Percentiles rank a stretch among this genome's conserved stretches.
Conservation (phyloP, 2,329 filamentous ascomycete species). For the Cyphellophora attinorum region DNA sequence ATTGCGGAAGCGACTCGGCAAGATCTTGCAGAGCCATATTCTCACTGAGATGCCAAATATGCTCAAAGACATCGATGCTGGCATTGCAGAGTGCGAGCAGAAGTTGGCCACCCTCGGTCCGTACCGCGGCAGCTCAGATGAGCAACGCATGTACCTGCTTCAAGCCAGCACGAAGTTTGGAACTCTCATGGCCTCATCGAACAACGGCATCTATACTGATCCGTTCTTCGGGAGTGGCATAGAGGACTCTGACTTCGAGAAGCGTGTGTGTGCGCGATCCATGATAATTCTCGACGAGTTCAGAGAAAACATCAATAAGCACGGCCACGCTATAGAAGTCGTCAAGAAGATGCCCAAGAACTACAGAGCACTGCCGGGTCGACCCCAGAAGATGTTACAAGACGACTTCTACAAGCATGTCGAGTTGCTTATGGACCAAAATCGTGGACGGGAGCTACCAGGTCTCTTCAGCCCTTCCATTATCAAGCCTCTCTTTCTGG, state of each 20-base stretch:
- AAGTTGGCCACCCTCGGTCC: conserved; percentile 40
- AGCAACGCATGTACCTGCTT: conserved; percentile 25
- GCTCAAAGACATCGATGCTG: conserved; percentile 25
- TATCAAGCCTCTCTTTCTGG: conserved; percentile 24
- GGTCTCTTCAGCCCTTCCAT: conserved; percentile 25
- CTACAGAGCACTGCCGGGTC: background rate
- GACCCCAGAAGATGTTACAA: conserved; percentile 4
- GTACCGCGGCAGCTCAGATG: conserved; percentile 21
- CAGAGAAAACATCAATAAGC: conserved; percentile 10
- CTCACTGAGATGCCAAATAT: conserved; percentile 25
- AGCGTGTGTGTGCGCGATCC: conserved; percentile 22
- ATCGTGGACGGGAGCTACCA: conserved; percentile 25
- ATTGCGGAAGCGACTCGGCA: conserved; percentile 24
- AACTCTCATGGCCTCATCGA: conserved; percentile 26
- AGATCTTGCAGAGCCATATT: conserved; percentile 25
- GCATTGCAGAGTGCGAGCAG: conserved; percentile 25
- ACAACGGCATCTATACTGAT: conserved; percentile 32
- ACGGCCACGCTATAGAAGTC: conserved; percentile 12
- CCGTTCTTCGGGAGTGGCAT: conserved; percentile 27
- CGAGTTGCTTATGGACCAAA: conserved; percentile 8
- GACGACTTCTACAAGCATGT: conserved; percentile 6
- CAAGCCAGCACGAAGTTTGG: conserved; percentile 29
- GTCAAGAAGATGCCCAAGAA: conserved; percentile 4
- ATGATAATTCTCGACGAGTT: conserved; percentile 21
- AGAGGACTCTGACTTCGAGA: conserved; percentile 11